Percentiles rank a stretch among this genome's conserved stretches.
These are phyloP conservation scores for Nothomitra cinnamomea DNA, from an alignment of 2,329 filamentous ascomycete genomes.

Conservation along the genomic window DNA sequence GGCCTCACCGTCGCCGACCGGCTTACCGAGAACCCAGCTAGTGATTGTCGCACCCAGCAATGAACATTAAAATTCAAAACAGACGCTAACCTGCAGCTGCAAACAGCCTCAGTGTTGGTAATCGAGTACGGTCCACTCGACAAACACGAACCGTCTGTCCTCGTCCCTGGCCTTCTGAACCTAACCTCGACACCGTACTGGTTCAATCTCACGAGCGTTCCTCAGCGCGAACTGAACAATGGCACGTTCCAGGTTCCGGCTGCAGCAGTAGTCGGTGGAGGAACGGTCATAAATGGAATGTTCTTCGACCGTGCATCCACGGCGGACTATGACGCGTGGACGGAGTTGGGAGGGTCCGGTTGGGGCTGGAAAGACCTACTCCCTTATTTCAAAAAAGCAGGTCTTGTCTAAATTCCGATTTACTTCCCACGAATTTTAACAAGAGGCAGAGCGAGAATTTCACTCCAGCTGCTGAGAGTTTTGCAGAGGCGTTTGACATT, in stretches of 20 bases:
- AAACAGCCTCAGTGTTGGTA: conserved; percentile 7
- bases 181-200: too few relatives aligned
- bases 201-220: conserved; percentile 13
- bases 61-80: not conserved
- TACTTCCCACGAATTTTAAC: not conserved
- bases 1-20: conserved; percentile 3
- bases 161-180: too few relatives aligned
- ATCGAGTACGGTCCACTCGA: too few relatives aligned
- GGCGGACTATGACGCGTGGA: conserved; percentile 29
- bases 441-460: conserved; percentile 22
- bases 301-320: conserved; percentile 23
- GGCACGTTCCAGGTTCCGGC: conserved; percentile 11
- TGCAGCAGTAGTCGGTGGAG: conserved; percentile 23
- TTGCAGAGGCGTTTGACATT: conserved; percentile 21
- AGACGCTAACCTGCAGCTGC: too few relatives aligned
- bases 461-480: conserved; percentile 21
- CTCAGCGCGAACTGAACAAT: conserved; percentile 16
- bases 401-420: conserved; percentile 8
- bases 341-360: conserved; percentile 26
- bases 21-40: conserved; percentile 4
- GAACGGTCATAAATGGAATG: conserved; percentile 24
- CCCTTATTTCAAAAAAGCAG: conserved; percentile 32
- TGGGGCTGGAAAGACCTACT: conserved; percentile 28
- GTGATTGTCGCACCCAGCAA: not conserved
- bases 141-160: too few relatives aligned